A percentile compares a stretch with the other conserved stretches of the same genome.
Conservation (phyloP, 2,329 filamentous ascomycete genomes). For the Pezicula rhizophila region DNA sequence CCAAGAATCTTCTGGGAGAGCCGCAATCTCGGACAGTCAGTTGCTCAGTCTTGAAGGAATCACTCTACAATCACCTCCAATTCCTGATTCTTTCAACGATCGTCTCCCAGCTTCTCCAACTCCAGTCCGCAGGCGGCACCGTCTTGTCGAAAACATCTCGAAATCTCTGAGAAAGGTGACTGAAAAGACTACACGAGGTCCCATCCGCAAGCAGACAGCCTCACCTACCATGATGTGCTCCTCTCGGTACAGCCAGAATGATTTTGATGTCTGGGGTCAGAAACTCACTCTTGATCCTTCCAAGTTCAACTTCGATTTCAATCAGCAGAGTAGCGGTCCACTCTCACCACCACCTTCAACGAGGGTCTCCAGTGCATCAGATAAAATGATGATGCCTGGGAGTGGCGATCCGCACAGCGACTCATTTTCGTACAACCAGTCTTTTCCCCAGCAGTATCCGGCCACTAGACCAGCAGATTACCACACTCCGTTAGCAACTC, state of each 20-base stretch:
- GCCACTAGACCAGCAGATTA: conserved; percentile 5
- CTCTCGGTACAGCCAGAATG: conserved; percentile 36
- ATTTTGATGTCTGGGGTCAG: conserved; percentile 43
- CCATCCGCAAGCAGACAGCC: conserved; percentile 30
- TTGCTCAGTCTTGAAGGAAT: conserved; percentile 26
- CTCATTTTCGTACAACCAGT: conserved; percentile 19
- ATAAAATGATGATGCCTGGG: conserved; percentile 7
- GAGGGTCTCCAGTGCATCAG: conserved; percentile 25
- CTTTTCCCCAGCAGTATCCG: conserved; percentile 22
- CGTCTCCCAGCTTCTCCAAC: conserved; percentile 21
- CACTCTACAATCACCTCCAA: conserved; percentile 19
- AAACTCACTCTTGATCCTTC: conserved; percentile 35
- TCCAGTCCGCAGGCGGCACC: conserved; percentile 16
- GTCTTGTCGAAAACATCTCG: conserved; percentile 35
- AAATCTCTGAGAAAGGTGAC: conserved; percentile 35
- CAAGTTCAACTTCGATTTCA: conserved; percentile 42
- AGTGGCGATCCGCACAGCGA: conserved; percentile 28
- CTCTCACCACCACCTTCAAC: conserved; percentile 40
- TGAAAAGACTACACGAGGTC: conserved; percentile 29
- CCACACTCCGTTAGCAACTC: conserved; percentile 21
- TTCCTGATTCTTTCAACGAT: conserved; percentile 7
- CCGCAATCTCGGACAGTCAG: conserved; percentile 26
- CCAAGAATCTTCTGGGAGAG: conserved; percentile 20
- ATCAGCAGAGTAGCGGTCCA: conserved; percentile 32
- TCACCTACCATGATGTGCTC: conserved; percentile 23